phyloP scores from a whole-genome alignment of 2,329 filamentous ascomycete genomes.

The Epichloe brachyelytri region DNA sequence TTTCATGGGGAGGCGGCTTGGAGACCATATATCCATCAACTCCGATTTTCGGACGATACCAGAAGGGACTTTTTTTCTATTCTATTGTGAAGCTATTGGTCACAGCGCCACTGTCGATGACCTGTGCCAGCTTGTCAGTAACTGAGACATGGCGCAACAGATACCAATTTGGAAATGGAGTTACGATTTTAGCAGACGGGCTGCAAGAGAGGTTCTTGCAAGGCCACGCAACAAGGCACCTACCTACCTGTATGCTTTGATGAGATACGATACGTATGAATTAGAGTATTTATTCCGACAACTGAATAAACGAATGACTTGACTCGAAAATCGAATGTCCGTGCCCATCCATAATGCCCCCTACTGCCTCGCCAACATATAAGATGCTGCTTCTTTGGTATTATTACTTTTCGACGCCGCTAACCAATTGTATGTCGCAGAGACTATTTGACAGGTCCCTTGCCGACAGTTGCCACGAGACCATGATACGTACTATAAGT shows the following conservation, averaged over 20 bases:
- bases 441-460: too few relatives aligned
- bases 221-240: neutral
- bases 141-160: constrained; percentile 1
- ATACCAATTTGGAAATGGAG: constrained; percentile 1
- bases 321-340: too few relatives aligned
- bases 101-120: neutral
- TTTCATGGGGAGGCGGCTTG: neutral
- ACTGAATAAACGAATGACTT: too few relatives aligned
- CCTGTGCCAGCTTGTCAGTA: neutral
- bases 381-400: too few relatives aligned
- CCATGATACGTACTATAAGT: too few relatives aligned
- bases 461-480: too few relatives aligned
- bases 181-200: neutral
- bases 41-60: neutral
- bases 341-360: too few relatives aligned
- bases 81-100: neutral
- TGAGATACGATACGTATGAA: neutral
- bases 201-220: neutral
- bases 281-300: neutral
- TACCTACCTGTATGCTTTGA: neutral
- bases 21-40: neutral
- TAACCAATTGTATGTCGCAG: too few relatives aligned
- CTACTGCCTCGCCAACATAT: too few relatives aligned
- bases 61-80: neutral
- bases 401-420: too few relatives aligned